Base-by-base conservation (phyloP, 371 early-diverging fungal species). In the Zancudomyces culisetae region DNA sequence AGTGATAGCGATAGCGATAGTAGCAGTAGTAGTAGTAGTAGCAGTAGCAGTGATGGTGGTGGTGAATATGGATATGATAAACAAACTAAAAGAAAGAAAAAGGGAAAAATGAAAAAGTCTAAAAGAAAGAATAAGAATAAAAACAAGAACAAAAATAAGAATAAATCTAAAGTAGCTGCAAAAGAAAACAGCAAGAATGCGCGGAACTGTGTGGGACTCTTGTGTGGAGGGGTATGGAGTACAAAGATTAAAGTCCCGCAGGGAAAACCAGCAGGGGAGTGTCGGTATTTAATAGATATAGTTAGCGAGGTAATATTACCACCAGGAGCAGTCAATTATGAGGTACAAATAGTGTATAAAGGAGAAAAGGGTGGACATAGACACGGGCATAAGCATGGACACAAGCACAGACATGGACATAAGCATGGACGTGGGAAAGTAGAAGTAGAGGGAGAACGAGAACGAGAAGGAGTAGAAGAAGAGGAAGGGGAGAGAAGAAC, bases 301-400 rank as follows among this genome's bases (percentile, higher is more conserved):
- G 28, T 48, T 26, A 48, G 48, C 28, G 48, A 48, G 28, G 48
- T 48, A 18, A 48, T 48, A 18, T 27, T 48, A 13, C 48, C 48
- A 20, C 48, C 48, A 10, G 48, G 22, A 26, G 48, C 48, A 18
- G 48, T 48, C 3, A 26, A 18, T 15, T 48, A 22, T 27, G 28
- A 48, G 26, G 26, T 48, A 3, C 15, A 48, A 13, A 28, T 48
- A 48, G 26, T 22, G 28, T 18, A 18, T 8, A 8, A 18, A 13
- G 27, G 48, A 18, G 18, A 10, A 8, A n/a, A 27, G 22, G 15
- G 18, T 15, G 27, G 28, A 3, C n/a, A n/a, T n/a, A n/a, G n/a
- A n/a, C n/a, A n/a, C n/a, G n/a, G n/a, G n/a, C n/a, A n/a, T n/a
- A n/a, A n/a, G n/a, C n/a, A n/a, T n/a, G n/a, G n/a, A n/a, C n/a